Evolutionary conservation across 352 stramenopile species (phyloP).

Genomic region (Globisporangium irregulare): DNA sequence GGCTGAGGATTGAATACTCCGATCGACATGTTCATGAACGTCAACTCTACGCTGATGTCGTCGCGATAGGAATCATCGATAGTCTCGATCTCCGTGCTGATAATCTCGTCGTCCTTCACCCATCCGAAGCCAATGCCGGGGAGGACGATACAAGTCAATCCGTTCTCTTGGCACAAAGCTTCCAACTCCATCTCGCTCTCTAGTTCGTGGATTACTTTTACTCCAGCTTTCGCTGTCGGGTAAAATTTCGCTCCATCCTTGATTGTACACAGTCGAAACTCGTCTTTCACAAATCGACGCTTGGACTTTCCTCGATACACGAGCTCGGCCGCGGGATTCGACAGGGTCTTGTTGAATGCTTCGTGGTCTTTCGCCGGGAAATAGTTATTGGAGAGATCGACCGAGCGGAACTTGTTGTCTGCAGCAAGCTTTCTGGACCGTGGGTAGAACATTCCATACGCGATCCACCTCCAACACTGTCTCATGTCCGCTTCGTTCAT

Average conservation of each 20-base stretch:
- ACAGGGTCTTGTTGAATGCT: neutral
- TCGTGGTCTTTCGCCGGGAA: neutral
- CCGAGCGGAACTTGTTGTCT: neutral
- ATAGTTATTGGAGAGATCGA: neutral
- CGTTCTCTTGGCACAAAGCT: neutral
- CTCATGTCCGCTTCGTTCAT: neutral
- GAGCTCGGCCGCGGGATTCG: neutral
- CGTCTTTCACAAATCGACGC: neutral
- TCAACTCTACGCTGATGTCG: neutral
- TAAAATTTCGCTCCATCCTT: constrained; percentile 1
- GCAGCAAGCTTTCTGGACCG: neutral
- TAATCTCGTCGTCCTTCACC: neutral
- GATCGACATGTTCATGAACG: neutral
- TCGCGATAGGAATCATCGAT: neutral
- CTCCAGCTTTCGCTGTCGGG: neutral
- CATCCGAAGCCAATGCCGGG: neutral
- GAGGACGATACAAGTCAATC: neutral
- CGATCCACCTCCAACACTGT: neutral
- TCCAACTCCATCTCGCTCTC: neutral
- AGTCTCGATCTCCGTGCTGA: neutral
- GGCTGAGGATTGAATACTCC: neutral
- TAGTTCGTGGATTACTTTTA: neutral
- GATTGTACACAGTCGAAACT: neutral
- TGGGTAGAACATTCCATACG: neutral
- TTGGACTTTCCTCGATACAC: neutral